phyloP scores from a whole-genome alignment of 352 stramenopile genomes.

The Phytophthora cryptogea region DNA sequence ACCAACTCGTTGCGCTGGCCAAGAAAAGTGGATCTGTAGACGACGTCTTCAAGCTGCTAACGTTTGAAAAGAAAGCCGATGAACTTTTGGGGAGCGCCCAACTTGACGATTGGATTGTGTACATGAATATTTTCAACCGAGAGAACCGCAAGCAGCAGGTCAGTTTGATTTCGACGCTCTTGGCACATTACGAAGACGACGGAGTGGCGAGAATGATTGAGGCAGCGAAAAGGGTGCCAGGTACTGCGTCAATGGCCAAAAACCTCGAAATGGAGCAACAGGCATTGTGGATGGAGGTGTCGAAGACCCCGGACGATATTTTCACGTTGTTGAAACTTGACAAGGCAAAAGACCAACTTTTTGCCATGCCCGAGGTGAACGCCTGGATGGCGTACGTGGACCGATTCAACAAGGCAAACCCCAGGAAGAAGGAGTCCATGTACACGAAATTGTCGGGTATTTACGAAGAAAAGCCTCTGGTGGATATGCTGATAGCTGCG shows the following conservation, averaged over 20 bases:
- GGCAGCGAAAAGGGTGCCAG: neutral
- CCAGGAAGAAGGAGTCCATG: neutral
- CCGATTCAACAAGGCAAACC: neutral
- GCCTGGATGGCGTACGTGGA: neutral
- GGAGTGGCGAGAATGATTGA: constrained; percentile 8
- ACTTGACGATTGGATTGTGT: neutral
- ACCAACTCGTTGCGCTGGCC: neutral
- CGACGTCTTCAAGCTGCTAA: neutral
- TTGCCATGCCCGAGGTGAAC: neutral
- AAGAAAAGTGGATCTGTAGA: neutral
- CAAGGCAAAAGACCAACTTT: neutral
- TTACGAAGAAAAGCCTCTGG: neutral
- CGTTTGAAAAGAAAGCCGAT: neutral
- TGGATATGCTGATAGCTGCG: neutral
- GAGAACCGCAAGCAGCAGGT: neutral
- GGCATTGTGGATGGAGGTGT: neutral
- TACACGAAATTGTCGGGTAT: neutral
- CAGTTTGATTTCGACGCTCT: neutral
- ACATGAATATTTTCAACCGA: neutral
- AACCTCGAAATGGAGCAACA: neutral
- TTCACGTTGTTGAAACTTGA: constrained; percentile 9
- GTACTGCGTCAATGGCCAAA: neutral
- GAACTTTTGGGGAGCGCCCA: neutral
- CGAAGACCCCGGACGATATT: neutral
- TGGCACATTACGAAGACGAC: neutral